Evolutionary conservation across 331 rosid species (phyloP), one percentile per base, ranked within the genome.

Genomic region (Erythrophleum ivorense): DNA sequence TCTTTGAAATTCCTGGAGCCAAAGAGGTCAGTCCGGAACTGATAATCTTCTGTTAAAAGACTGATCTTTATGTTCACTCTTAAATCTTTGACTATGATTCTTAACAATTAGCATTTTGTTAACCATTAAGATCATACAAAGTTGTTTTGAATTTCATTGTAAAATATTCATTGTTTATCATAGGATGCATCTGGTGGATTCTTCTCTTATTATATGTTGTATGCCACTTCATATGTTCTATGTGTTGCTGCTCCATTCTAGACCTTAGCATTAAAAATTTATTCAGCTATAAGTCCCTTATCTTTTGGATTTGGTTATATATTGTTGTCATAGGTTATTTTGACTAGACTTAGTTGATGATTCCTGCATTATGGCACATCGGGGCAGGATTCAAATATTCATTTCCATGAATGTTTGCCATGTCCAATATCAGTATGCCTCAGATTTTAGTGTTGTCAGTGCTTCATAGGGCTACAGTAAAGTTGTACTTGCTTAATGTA

Each of bases 1-100:
- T 95, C 87, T 95, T 81, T 88, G 97, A 95, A 92, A 93, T 95
- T 85, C 98, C 99, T 15, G 99, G 98, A 75, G 98, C 99, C 67
- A 89, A 88, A 86, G 97, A 95, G 94, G 99, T 91, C 73, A 75
- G 86, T 69, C 52, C 40, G 14, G 45, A 59, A 16, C 50, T 78
- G 45, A 68, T 38, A 60, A 60, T 16, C n/a, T 53, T 46, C n/a
- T 66, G 38, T 45, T 8, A 41, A n/a, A 69, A 81, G 40, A 73
- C 70, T 73, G 79, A 43, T 43, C 58, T 29, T 71, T 45, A 43
- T 70, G 66, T 81, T 77, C 75, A 52, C 50, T 76, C 24, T 19
- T 71, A 19, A 63, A 62, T 53, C 24, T 7, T 36, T 16, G 34
- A 54, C 43, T 80, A 66, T 66, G 58, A 59, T 77, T 67, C 36